Evolutionary conservation across 768 basidiomycete species (phyloP).

Genomic region (Macrolepiota dolichaula): DNA sequence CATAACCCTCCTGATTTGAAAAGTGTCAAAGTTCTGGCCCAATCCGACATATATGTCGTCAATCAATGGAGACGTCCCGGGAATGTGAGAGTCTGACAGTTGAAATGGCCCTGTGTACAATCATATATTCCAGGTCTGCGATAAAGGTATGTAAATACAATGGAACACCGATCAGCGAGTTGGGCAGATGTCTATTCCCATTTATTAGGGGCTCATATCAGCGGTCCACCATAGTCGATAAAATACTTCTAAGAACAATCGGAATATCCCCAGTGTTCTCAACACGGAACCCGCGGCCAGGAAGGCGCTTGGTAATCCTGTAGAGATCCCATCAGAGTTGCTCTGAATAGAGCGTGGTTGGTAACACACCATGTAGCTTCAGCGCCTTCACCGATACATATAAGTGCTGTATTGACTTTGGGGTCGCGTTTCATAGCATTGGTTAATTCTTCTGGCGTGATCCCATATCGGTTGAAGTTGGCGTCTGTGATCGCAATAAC

Average conservation of each 20-base stretch:
- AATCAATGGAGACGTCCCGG: no score
- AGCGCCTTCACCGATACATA: constrained; percentile 69
- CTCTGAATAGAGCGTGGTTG: background rate
- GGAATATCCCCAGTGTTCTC: constrained; percentile 63
- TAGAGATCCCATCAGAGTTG: background rate
- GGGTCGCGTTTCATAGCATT: constrained; percentile 55
- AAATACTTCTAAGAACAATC: constrained; percentile 56
- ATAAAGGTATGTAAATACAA: no score
- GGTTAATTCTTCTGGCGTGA: constrained; percentile 56
- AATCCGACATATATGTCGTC: no score
- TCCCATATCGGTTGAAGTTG: constrained; percentile 61
- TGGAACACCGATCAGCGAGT: no score
- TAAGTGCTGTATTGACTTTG: constrained; percentile 64
- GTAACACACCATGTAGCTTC: constrained; percentile 53
- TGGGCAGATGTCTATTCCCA: background rate
- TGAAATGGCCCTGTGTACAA: no score
- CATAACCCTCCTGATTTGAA: no score
- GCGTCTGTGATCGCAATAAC: constrained; percentile 71
- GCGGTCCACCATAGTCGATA: constrained; percentile 54
- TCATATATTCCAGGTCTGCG: no score
- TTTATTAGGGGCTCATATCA: background rate
- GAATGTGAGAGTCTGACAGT: no score
- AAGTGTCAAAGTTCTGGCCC: no score
- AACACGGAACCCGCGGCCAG: constrained; percentile 58
- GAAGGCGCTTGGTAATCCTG: constrained; percentile 63